These are phyloP conservation scores for Talaromyces rugulosus DNA, from an alignment of 2,329 filamentous ascomycete genomes.

Conservation along the genomic window DNA sequence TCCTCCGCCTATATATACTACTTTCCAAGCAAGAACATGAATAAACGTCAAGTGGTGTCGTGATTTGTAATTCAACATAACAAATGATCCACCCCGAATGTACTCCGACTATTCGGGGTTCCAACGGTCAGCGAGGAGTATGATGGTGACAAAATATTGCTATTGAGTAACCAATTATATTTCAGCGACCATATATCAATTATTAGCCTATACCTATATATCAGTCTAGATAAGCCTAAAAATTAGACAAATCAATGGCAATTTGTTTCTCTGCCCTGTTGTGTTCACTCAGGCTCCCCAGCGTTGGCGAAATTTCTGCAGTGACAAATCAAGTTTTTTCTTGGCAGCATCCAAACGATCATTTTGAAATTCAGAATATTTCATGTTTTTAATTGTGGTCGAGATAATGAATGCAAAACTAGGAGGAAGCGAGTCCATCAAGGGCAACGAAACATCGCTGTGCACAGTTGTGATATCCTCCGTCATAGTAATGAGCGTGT, in stretches of 20 bases:
- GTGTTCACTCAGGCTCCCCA: conserved; percentile 1
- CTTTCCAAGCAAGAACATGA: neutral
- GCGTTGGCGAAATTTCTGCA: neutral
- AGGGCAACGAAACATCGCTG: neutral
- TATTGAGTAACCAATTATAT: neutral
- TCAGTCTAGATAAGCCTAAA: neutral
- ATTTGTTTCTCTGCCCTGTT: neutral
- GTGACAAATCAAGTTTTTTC: neutral
- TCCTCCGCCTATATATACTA: neutral
- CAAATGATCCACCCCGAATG: neutral
- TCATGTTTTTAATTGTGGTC: neutral
- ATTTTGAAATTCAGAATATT: neutral
- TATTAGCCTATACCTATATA: neutral
- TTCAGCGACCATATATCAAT: neutral
- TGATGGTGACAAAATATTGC: neutral
- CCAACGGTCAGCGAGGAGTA: neutral
- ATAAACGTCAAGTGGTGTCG: neutral
- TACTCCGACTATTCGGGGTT: neutral
- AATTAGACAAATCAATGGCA: neutral
- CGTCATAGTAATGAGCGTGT: conserved; percentile 21
- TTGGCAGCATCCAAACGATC: neutral
- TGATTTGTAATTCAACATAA: neutral
- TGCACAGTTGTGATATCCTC: conserved; percentile 15
- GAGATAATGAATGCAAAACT: neutral
- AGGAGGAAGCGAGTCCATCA: conserved; percentile 4